Conservation (phyloP, 148 eudicot species). For the Rhododendron simsii region DNA sequence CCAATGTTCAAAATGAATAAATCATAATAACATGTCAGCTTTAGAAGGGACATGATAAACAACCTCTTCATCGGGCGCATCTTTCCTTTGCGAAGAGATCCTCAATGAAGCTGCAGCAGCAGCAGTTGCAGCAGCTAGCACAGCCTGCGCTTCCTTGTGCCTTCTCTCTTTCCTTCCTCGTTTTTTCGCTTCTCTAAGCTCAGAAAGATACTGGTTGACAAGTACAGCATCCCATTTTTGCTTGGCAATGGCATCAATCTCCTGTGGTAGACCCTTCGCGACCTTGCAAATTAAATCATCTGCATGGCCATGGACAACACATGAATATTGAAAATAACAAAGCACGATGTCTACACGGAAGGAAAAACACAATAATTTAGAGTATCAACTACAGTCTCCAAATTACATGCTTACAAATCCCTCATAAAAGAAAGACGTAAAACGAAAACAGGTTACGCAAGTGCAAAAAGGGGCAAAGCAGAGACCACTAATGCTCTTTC, state of each 20-base stretch:
- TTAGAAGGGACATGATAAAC: slow-evolving; percentile 13
- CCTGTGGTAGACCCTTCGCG: slow-evolving; percentile 57
- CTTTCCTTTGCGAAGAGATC: slow-evolving; percentile 80
- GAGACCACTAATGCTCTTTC: slow-evolving; percentile 63
- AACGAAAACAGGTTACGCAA: not conserved
- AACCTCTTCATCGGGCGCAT: slow-evolving; percentile 73
- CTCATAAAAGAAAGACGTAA: not conserved
- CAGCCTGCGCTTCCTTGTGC: slow-evolving; percentile 93
- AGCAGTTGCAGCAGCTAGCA: slow-evolving; percentile 95
- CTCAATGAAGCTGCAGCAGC: slow-evolving; percentile 96
- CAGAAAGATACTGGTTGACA: slow-evolving; percentile 67
- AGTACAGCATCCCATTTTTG: slow-evolving; percentile 85
- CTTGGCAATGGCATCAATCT: slow-evolving; percentile 56
- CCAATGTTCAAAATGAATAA: not conserved
- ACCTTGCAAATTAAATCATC: slow-evolving; percentile 72
- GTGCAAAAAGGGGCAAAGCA: slow-evolving; percentile 19
- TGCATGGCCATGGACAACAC: slow-evolving; percentile 27
- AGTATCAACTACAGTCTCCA: not conserved
- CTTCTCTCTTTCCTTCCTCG: slow-evolving; percentile 91
- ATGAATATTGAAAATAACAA: not conserved
- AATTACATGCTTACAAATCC: not conserved
- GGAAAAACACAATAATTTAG: not conserved
- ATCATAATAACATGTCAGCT: not conserved
- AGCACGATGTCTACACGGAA: not conserved
- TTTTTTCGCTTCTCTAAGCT: slow-evolving; percentile 84